These are phyloP conservation scores for Xylaria sp. DNA, from an alignment of 2,329 filamentous ascomycete genomes.

Conservation along the genomic window DNA sequence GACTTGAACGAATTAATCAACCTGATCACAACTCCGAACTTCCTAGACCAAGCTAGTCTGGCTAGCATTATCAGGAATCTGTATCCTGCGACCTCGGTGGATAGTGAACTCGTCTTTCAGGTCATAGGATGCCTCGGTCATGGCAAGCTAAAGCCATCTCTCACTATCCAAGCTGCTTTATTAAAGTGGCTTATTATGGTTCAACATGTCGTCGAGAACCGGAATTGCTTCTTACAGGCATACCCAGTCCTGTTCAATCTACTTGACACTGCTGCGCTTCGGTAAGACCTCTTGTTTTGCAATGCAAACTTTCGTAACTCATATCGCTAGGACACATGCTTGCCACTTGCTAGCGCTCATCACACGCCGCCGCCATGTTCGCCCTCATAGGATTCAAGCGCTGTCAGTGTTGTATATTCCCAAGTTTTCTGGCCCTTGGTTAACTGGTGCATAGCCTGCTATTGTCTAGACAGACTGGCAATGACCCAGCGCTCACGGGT, in stretches of 20 bases:
- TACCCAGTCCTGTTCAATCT: constrained; percentile 84
- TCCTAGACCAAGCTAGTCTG: constrained; percentile 80
- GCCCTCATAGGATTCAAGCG: constrained; percentile 82
- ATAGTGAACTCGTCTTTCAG: constrained; percentile 68
- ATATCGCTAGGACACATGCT: constrained; percentile 61
- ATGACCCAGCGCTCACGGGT: constrained; percentile 78
- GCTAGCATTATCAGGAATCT: constrained; percentile 76
- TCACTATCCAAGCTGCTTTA: constrained; percentile 75
- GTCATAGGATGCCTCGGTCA: constrained; percentile 80
- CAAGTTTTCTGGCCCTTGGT: neutral
- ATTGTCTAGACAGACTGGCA: constrained; percentile 69
- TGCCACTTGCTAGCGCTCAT: constrained; percentile 83
- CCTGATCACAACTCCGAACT: constrained; percentile 71
- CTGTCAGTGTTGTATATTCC: constrained; percentile 60
- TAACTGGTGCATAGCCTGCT: constrained; percentile 57
- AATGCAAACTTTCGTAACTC: constrained; percentile 26
- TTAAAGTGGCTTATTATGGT: constrained; percentile 83
- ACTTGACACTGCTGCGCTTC: constrained; percentile 80
- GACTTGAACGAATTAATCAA: constrained; percentile 72
- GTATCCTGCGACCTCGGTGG: constrained; percentile 76
- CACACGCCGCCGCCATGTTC: constrained; percentile 83
- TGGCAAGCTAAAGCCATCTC: constrained; percentile 77
- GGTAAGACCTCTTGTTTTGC: constrained; percentile 55
- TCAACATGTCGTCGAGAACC: constrained; percentile 75
- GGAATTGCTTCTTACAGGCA: constrained; percentile 70